A percentile compares a stretch with the other conserved stretches of the same genome.
phyloP scores from a whole-genome alignment of 176 grass and related monocot genomes.

The Carex pumila region DNA sequence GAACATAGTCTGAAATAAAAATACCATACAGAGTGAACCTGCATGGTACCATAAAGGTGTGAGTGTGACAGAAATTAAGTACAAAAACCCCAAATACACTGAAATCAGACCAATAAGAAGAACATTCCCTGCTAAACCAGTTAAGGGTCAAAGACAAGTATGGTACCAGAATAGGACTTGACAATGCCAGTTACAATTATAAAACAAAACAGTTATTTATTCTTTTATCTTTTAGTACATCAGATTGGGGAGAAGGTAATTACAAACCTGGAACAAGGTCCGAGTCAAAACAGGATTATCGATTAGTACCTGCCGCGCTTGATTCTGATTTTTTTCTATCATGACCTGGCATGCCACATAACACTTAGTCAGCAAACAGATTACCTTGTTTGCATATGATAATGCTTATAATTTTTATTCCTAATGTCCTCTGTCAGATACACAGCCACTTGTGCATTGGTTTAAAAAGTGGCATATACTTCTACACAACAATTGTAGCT shows the following conservation, averaged over 20 bases:
- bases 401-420: not conserved
- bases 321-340: slow-evolving; percentile 76
- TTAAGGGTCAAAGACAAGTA: not conserved
- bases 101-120: not conserved
- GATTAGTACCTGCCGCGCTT: slow-evolving; percentile 77
- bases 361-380: not conserved
- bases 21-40: not conserved
- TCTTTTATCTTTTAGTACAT: not conserved
- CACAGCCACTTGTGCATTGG: not conserved
- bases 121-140: not conserved
- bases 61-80: not conserved
- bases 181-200: not conserved
- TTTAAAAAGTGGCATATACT: not conserved
- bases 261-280: slow-evolving; percentile 64
- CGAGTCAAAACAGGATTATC: slow-evolving; percentile 84
- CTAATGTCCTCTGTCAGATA: not conserved
- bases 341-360: slow-evolving; percentile 31
- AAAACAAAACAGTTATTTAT: not conserved
- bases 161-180: not conserved
- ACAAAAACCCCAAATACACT: not conserved
- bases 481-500: not conserved
- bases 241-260: not conserved
- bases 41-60: not conserved
- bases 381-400: not conserved
- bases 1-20: not conserved